Evolutionary conservation across 176 grass and related monocot genomes (phyloP).

Genomic region (Zea luxurians): DNA sequence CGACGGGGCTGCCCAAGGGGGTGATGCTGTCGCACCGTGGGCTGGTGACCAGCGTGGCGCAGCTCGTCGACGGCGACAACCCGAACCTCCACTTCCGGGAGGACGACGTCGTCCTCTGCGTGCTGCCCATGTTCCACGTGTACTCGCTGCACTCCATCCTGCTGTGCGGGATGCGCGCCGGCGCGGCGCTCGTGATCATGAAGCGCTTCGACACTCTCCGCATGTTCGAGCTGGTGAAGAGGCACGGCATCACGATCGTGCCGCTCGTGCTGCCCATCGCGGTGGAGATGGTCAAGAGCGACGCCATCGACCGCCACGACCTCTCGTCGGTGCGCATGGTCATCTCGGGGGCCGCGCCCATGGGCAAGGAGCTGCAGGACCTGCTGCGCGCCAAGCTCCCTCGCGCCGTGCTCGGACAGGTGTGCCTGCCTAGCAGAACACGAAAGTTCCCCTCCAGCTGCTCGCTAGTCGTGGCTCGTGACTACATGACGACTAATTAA

Average conservation of each 20-base stretch:
- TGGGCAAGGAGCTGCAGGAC: constrained; percentile 89
- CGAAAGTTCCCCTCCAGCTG: too few relatives aligned
- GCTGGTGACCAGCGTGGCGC: constrained; percentile 59
- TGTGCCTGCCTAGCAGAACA: too few relatives aligned
- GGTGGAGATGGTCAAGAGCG: constrained; percentile 69
- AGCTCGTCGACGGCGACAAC: constrained; percentile 58
- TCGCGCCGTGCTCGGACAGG: constrained; percentile 44
- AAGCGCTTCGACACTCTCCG: constrained; percentile 56
- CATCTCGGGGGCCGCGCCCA: constrained; percentile 74
- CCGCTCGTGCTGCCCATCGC: constrained; percentile 76
- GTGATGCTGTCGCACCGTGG: constrained; percentile 81
- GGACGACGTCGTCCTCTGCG: constrained; percentile 64
- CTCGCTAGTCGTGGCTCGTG: too few relatives aligned
- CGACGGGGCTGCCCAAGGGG: constrained; percentile 84
- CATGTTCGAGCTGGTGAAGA: constrained; percentile 58
- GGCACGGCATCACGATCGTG: constrained; percentile 51
- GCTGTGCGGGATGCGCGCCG: constrained; percentile 60
- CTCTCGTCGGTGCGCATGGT: constrained; percentile 72
- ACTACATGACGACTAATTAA: too few relatives aligned
- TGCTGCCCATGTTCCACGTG: constrained; percentile 91
- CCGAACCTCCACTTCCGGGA: constrained; percentile 45
- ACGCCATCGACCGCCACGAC: constrained; percentile 47
- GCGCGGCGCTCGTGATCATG: constrained; percentile 68
- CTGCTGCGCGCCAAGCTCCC: constrained; percentile 64
- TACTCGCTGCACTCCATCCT: constrained; percentile 77